Evolutionary conservation across 306 rosid genomes (phyloP).

Genomic region (Quercus agrifolia): DNA sequence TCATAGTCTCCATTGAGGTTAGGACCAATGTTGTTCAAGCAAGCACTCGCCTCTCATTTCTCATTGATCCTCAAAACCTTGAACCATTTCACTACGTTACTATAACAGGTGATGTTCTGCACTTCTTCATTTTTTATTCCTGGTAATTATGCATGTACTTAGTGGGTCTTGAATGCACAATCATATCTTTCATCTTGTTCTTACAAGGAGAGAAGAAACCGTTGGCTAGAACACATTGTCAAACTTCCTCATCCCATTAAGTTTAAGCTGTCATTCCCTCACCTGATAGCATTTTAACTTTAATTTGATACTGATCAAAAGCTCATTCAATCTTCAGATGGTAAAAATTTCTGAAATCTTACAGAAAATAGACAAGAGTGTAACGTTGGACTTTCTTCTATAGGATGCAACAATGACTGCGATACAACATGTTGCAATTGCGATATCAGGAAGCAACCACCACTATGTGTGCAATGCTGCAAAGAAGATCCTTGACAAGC

Average conservation of each 20-base stretch:
- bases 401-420: slow-evolving; percentile 91
- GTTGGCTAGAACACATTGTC: no score
- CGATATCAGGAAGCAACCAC: slow-evolving; percentile 65
- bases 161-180: no score
- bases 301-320: neutral
- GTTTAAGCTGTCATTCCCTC: neutral
- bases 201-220: no score
- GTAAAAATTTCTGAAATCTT: neutral
- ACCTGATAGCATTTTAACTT: neutral
- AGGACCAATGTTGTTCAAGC: slow-evolving; percentile 39
- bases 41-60: slow-evolving; percentile 33
- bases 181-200: no score
- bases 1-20: slow-evolving; percentile 20
- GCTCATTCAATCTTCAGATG: neutral
- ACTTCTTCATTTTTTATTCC: neutral
- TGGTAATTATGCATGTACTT: no score
- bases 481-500: slow-evolving; percentile 46
- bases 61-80: slow-evolving; percentile 16
- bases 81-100: slow-evolving; percentile 50
- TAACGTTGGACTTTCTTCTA: slow-evolving; percentile 8
- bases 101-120: slow-evolving; percentile 48
- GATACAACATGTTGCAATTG: slow-evolving; percentile 79
- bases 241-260: neutral
- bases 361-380: neutral
- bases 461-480: slow-evolving; percentile 79